phyloP scores from a whole-genome alignment of 495 filamentous ascomycete genomes.

The Pseudomonodictys pantanalensis region DNA sequence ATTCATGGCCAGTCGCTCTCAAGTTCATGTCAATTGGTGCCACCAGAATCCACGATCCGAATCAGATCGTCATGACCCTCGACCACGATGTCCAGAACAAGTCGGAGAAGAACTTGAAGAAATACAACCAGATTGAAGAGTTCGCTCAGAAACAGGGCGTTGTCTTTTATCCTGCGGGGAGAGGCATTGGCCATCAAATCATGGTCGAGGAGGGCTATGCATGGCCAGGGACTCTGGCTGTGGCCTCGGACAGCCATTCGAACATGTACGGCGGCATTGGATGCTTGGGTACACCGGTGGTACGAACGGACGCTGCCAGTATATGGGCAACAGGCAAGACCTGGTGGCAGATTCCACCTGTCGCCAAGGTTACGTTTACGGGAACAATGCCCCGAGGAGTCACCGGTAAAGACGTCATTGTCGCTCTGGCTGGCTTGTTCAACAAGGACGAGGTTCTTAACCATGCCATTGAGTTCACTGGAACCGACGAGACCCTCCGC shows the following conservation, averaged over 20 bases:
- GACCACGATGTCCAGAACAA: constrained; percentile 96
- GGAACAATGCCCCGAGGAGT: constrained; percentile 76
- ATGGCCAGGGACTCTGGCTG: constrained; percentile 80
- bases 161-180: constrained; percentile 77
- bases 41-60: constrained; percentile 63
- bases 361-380: constrained; percentile 75
- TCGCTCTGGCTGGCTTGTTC: constrained; percentile 84
- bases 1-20: constrained; percentile 77
- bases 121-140: constrained; percentile 80
- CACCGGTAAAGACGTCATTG: constrained; percentile 93
- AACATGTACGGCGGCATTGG: constrained; percentile 90
- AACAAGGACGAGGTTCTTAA: constrained; percentile 89
- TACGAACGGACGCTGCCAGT: constrained; percentile 79
- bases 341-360: constrained; percentile 88
- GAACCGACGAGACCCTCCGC: constrained; percentile 70
- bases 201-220: constrained; percentile 82
- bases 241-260: constrained; percentile 79
- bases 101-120: constrained; percentile 74
- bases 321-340: constrained; percentile 84
- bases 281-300: constrained; percentile 75
- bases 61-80: constrained; percentile 82
- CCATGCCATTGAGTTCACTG: constrained; percentile 87
- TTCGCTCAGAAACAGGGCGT: constrained; percentile 81
- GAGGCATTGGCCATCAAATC: constrained; percentile 86
- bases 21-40: constrained; percentile 94